phyloP scores from a whole-genome alignment of 2,329 filamentous ascomycete genomes.

The Niveomyces coronatus region DNA sequence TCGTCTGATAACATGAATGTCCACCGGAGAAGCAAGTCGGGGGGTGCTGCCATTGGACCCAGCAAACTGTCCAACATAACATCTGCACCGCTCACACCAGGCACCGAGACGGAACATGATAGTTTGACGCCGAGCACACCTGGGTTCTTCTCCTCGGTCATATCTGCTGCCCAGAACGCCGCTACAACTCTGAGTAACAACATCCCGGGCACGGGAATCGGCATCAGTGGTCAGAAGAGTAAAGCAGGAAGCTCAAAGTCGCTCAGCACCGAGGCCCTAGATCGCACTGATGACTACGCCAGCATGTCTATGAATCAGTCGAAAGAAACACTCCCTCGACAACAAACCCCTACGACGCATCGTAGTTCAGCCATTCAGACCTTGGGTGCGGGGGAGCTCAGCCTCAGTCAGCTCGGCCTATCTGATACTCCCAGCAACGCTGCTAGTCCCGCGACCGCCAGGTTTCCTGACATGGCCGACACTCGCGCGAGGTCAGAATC shows the following conservation, averaged over 20 bases:
- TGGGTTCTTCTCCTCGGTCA: conserved; percentile 88
- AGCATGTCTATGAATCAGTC: conserved; percentile 22
- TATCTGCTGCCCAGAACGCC: conserved; percentile 88
- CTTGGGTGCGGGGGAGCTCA: conserved; percentile 78
- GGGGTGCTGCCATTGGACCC: conserved; percentile 48
- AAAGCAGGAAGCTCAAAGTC: conserved; percentile 15
- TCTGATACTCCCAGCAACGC: conserved; percentile 44
- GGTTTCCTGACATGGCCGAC: conserved; percentile 39
- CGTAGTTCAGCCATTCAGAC: conserved; percentile 78
- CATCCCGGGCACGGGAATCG: conserved; percentile 55
- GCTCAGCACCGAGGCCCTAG: conserved; percentile 17
- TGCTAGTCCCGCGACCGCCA: conserved; percentile 47
- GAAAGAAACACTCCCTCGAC: neutral
- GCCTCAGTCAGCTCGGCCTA: conserved; percentile 80
- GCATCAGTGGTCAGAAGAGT: conserved; percentile 32
- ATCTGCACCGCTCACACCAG: conserved; percentile 60
- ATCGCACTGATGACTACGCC: conserved; percentile 4
- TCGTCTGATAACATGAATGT: conserved; percentile 62
- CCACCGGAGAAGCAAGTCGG: conserved; percentile 47
- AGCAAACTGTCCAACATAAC: conserved; percentile 81
- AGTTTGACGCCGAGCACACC: conserved; percentile 44
- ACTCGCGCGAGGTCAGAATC: conserved; percentile 45
- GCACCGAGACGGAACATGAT: conserved; percentile 53
- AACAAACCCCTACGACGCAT: conserved; percentile 25
- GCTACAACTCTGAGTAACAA: conserved; percentile 65